A percentile compares a stretch with the other conserved stretches of the same genome.
These are phyloP conservation scores for Hibiscus trionum DNA, from an alignment of 345 rosid genomes.

Conservation along the genomic window DNA sequence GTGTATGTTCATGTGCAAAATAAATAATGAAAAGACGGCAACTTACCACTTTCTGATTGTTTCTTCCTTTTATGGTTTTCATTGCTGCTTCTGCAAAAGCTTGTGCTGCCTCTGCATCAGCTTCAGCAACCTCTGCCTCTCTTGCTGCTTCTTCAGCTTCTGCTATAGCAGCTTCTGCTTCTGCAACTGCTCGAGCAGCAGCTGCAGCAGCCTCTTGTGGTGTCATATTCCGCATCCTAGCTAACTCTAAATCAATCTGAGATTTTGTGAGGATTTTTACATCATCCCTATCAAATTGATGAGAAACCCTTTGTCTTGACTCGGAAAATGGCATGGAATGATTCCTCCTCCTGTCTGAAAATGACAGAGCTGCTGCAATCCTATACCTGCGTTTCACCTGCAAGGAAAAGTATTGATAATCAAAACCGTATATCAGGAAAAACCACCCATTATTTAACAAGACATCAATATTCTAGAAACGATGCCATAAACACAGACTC, in stretches of 20 bases:
- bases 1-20: neutral
- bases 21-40: neutral
- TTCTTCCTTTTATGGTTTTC: conserved; percentile 65
- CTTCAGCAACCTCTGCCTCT: conserved; percentile 94
- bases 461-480: neutral
- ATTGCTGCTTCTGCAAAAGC: conserved; percentile 82
- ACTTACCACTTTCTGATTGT: conserved; percentile 46
- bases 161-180: conserved; percentile 85
- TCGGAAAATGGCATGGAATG: conserved; percentile 24
- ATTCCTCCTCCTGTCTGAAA: conserved; percentile 46
- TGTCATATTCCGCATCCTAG: conserved; percentile 74
- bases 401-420: conserved; percentile 4
- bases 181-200: conserved; percentile 83
- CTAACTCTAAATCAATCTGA: conserved; percentile 74
- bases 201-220: conserved; percentile 76
- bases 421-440: neutral
- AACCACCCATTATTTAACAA: neutral
- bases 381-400: conserved; percentile 90
- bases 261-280: conserved; percentile 43
- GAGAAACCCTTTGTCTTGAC: conserved; percentile 42
- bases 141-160: conserved; percentile 95
- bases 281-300: conserved; percentile 48
- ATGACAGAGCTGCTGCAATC: conserved; percentile 47
- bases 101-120: conserved; percentile 90
- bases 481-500: neutral